Base-by-base conservation (phyloP, 2,329 filamentous ascomycete species). In the Nigrograna mackinnonii region DNA sequence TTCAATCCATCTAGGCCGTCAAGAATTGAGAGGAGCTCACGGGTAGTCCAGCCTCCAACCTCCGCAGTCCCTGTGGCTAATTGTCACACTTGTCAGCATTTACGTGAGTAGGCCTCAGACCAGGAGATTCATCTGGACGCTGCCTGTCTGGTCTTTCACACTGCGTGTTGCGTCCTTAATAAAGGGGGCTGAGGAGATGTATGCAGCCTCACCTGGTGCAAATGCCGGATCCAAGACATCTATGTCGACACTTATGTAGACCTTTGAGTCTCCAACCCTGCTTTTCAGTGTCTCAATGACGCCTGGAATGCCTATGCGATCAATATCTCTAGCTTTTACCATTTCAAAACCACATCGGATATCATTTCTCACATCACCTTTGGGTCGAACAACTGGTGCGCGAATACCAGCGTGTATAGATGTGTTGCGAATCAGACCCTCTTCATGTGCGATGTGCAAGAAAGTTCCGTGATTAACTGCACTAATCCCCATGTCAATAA, bases 321-420 rank as follows among this genome's bases (percentile, higher is more conserved):
- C 79, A 28, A 81, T 71, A 36, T 79, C 76, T 47, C 80, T 68
- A 0, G 82, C 80, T 16, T 68, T 81, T 39, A 84, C 59, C 37
- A 78, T 77, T 4, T 75, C 67, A 51, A 85, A 85, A 1, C 82
- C 82, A 51, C 81, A 84, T 9, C 76, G 73, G 31, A 73, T 55
- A 55, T 84, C 81, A 52, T 84, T 82, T 12, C 71, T 66, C 24
- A 82, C 46, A 54, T 84, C 82, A 6, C 66, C 68, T 44, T 76
- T 76, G 16, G 64, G 69, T 11, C 76, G 72, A 6, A 67, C 53
- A 1, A 83, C 57, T 0, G 80, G 79, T 0, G 76, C 80, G 28
- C 82, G 72, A 47, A 84, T 83, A 0, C 82, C 82, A n/a, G 78
- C 82, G 58, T 84, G 82, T 14, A 84, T 75, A 0, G 79, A 83